Conservation (phyloP, 352 stramenopile species). For the Globisporangium emineosum region DNA sequence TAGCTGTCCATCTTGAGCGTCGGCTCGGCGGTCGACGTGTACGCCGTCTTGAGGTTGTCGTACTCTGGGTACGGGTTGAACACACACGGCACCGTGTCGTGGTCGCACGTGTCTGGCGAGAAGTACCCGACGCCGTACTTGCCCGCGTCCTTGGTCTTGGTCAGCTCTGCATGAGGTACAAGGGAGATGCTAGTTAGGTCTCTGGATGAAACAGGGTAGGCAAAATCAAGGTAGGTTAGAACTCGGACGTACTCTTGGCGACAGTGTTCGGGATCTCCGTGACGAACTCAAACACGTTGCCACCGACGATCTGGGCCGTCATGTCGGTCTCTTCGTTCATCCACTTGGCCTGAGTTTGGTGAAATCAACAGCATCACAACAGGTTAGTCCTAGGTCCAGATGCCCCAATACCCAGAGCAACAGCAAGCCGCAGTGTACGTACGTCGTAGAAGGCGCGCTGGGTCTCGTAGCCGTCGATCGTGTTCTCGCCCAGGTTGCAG, state of each 20-base stretch:
- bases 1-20: constrained; percentile 41
- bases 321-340: constrained; percentile 72
- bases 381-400: too few relatives aligned
- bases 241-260: constrained; percentile 10
- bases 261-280: constrained; percentile 54
- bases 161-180: constrained; percentile 14
- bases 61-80: constrained; percentile 76
- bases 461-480: constrained; percentile 62
- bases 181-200: neutral
- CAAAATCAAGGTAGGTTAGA: neutral
- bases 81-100: constrained; percentile 43
- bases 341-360: constrained; percentile 37
- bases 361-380: too few relatives aligned
- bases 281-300: constrained; percentile 77
- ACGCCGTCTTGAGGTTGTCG: constrained; percentile 68
- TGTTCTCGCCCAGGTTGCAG: constrained; percentile 65
- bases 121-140: constrained; percentile 82
- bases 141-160: constrained; percentile 34
- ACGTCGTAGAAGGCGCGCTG: constrained; percentile 62
- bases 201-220: neutral
- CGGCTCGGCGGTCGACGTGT: constrained; percentile 58
- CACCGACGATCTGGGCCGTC: constrained; percentile 44
- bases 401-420: too few relatives aligned
- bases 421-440: too few relatives aligned
- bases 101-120: constrained; percentile 61